Percentiles rank a stretch among this genome's conserved stretches.
Conservation (phyloP, 2,329 filamentous ascomycete species). For the Fusarium tuaranense region DNA sequence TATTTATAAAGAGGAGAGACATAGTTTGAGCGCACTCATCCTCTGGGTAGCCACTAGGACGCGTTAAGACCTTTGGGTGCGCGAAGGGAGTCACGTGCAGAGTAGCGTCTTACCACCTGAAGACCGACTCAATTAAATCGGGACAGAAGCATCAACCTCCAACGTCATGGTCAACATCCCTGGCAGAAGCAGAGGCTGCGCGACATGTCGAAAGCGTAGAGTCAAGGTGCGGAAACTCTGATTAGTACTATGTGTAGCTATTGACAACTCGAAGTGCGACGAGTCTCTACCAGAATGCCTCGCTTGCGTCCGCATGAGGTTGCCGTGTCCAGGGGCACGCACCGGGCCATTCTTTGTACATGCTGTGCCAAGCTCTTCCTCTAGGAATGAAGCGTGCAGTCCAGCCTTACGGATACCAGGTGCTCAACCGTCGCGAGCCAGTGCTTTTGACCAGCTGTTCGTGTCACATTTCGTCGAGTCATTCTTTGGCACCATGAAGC, state of each 20-base stretch:
- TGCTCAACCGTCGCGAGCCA: slow-evolving; percentile 2
- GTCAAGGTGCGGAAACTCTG: slow-evolving; percentile 4
- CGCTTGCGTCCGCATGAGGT: slow-evolving; percentile 12
- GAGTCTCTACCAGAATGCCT: slow-evolving; percentile 9
- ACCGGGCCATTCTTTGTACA: slow-evolving; percentile 19
- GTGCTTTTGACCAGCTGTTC: slow-evolving; percentile 20
- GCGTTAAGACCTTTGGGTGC: background rate
- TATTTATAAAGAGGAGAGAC: no score
- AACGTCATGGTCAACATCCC: slow-evolving; percentile 20
- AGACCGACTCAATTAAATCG: background rate
- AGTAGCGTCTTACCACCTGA: background rate
- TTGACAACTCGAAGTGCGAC: slow-evolving; percentile 9
- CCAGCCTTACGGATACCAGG: background rate
- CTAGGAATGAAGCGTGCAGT: background rate
- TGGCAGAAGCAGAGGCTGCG: slow-evolving; percentile 20
- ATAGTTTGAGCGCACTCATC: no score
- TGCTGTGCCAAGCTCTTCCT: background rate
- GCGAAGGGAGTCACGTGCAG: background rate
- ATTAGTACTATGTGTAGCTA: background rate
- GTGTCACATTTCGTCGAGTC: slow-evolving; percentile 22
- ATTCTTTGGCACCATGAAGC: slow-evolving; percentile 19
- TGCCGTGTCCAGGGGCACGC: slow-evolving; percentile 13
- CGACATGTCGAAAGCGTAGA: slow-evolving; percentile 22
- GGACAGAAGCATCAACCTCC: background rate
- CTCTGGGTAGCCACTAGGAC: no score